phyloP scores from a whole-genome alignment of 1,139 yeast species.

The Geotrichum reessii region DNA sequence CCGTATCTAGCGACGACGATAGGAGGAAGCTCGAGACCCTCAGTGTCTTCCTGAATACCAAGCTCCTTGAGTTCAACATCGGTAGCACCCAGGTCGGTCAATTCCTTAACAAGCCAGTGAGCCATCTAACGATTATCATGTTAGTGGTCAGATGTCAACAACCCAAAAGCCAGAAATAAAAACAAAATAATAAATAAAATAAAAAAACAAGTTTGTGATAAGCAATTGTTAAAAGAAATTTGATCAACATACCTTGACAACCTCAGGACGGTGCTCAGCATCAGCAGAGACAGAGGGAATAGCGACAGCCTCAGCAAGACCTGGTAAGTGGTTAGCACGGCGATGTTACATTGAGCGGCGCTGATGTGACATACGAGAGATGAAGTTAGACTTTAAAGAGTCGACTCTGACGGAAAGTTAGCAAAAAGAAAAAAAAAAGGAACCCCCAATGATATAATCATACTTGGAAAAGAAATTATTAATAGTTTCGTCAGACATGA shows the following conservation, averaged over 20 bases:
- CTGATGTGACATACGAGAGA: conserved; percentile 25
- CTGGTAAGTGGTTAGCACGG: conserved; percentile 20
- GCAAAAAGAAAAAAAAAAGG: background rate
- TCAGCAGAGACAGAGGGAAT: conserved; percentile 94
- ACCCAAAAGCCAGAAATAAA: no score
- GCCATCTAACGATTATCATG: conserved; percentile 50
- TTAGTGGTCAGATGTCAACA: background rate
- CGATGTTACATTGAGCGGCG: background rate
- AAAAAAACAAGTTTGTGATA: background rate
- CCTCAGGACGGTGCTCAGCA: conserved; percentile 78
- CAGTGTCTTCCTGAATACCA: conserved; percentile 79
- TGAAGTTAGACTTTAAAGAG: conserved; percentile 33
- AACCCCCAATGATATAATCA: conserved; percentile 10
- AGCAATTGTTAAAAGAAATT: background rate
- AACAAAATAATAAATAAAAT: background rate
- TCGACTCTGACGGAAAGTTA: conserved; percentile 25
- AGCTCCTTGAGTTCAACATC: conserved; percentile 78
- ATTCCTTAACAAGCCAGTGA: conserved; percentile 64
- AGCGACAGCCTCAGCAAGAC: conserved; percentile 78
- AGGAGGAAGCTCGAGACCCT: conserved; percentile 78
- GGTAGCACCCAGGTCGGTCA: conserved; percentile 64
- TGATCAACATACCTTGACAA: conserved; percentile 38
- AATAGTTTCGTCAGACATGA: conserved; percentile 26
- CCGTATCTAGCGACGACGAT: conserved; percentile 87
- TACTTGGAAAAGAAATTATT: conserved; percentile 24